These are phyloP conservation scores for Solidago caesia DNA, from an alignment of 129 eudicot genomes.

Conservation along the genomic window DNA sequence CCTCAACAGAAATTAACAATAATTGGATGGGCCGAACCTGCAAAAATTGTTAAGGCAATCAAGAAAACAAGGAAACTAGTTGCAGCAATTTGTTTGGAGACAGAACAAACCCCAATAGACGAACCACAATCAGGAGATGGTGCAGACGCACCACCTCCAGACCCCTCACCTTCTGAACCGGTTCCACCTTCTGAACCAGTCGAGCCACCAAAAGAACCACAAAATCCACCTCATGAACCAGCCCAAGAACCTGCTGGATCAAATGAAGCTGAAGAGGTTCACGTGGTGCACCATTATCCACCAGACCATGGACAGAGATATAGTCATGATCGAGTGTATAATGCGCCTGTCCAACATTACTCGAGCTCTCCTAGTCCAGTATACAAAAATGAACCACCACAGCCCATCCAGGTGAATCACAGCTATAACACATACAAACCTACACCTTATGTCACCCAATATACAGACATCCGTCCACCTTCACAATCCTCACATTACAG, in stretches of 20 bases:
- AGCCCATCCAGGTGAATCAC: constrained; percentile 42
- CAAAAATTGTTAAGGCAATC: constrained; percentile 57
- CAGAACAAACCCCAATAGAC: constrained; percentile 33
- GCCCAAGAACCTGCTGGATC: constrained; percentile 32
- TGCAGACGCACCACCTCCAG: constrained; percentile 43
- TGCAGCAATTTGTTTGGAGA: constrained; percentile 62
- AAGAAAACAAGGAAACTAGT: constrained; percentile 59
- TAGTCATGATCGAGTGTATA: constrained; percentile 38
- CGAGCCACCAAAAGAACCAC: constrained; percentile 50
- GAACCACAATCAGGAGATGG: constrained; percentile 40
- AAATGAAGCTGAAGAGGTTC: constrained; percentile 57
- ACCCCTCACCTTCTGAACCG: constrained; percentile 38
- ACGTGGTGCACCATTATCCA: constrained; percentile 53
- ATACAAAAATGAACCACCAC: constrained; percentile 36
- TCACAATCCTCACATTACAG: constrained; percentile 23
- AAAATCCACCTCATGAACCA: constrained; percentile 40
- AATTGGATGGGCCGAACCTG: constrained; percentile 70
- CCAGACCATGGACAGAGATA: constrained; percentile 50
- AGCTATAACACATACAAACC: constrained; percentile 64
- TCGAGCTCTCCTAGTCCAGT: constrained; percentile 28
- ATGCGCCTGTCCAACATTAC: constrained; percentile 26
- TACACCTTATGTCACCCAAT: constrained; percentile 57
- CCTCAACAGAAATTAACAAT: constrained; percentile 64
- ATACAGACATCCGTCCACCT: constrained; percentile 45
- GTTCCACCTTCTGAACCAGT: constrained; percentile 42